Conservation (phyloP, 1,284 basidiomycete genomes). For the Ceratobasidium sp. region DNA sequence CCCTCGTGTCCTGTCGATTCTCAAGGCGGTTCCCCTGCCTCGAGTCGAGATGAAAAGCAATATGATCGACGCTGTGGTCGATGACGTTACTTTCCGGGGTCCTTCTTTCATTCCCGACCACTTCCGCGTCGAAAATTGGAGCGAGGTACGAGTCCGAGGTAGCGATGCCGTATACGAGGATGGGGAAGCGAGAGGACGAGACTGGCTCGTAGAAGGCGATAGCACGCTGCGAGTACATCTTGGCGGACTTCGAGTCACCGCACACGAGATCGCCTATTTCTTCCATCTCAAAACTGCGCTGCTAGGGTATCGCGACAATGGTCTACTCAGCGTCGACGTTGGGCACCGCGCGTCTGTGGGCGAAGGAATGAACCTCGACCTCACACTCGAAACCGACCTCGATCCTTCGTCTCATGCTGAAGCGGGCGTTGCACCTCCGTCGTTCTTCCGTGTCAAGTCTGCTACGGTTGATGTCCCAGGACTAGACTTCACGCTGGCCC, state of each 20-base stretch:
- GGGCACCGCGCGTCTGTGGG: slow-evolving; percentile 48
- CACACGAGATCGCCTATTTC: slow-evolving; percentile 60
- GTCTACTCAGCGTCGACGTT: slow-evolving; percentile 59
- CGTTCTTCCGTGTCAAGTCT: slow-evolving; percentile 58
- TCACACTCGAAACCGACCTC: slow-evolving; percentile 57
- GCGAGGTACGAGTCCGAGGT: slow-evolving; percentile 54
- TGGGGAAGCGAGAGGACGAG: slow-evolving; percentile 20
- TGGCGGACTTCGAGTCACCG: slow-evolving; percentile 59
- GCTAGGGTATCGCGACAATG: slow-evolving; percentile 60
- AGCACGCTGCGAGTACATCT: slow-evolving; percentile 57
- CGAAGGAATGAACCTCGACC: slow-evolving; percentile 55
- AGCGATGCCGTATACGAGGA: slow-evolving; percentile 39
- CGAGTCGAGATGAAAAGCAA: slow-evolving; percentile 58
- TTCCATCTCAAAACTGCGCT: slow-evolving; percentile 55
- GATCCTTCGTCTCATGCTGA: slow-evolving; percentile 34
- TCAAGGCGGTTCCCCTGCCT: slow-evolving; percentile 59
- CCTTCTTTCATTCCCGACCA: slow-evolving; percentile 58
- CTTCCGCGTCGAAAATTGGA: slow-evolving; percentile 58
- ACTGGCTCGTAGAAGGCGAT: slow-evolving; percentile 48
- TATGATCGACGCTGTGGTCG: slow-evolving; percentile 56
- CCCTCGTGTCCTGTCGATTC: slow-evolving; percentile 55
- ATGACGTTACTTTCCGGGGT: slow-evolving; percentile 55
- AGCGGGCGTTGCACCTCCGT: slow-evolving; percentile 30
- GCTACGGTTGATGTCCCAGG: slow-evolving; percentile 57
- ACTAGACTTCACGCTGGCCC: slow-evolving; percentile 56